Conservation (phyloP, 495 filamentous ascomycete genomes). For the Daldinia concentrica region DNA sequence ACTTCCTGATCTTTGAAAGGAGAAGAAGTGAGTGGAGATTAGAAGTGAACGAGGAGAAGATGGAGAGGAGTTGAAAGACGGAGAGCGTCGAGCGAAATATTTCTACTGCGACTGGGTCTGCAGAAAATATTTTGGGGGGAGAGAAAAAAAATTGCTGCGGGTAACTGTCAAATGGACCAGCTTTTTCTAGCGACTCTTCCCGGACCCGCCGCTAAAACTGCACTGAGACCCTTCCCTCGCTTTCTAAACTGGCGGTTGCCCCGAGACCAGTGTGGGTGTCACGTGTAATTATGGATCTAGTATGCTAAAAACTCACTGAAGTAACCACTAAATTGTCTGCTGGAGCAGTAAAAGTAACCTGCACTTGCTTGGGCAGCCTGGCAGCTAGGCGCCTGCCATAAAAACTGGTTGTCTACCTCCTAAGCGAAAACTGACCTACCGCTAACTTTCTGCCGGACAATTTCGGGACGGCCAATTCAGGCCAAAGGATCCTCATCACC, state of each 20-base stretch:
- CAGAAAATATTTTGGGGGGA: constrained; percentile 47
- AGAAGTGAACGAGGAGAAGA: constrained; percentile 47
- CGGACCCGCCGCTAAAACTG: constrained; percentile 45
- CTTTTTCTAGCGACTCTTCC: constrained; percentile 53
- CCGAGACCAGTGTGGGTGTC: constrained; percentile 39
- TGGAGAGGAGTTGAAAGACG: constrained; percentile 48
- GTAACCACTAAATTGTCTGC: constrained; percentile 9
- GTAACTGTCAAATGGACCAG: constrained; percentile 46
- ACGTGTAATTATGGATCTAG: constrained; percentile 36
- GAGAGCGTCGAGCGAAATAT: constrained; percentile 45
- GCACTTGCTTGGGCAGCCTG: constrained; percentile 6
- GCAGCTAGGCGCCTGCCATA: constrained; percentile 12
- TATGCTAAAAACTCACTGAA: constrained; percentile 11
- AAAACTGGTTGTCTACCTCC: not conserved
- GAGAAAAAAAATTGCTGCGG: constrained; percentile 57
- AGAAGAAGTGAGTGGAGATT: constrained; percentile 58
- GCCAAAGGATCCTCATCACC: constrained; percentile 22
- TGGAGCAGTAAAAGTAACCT: constrained; percentile 1
- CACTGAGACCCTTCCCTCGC: constrained; percentile 52
- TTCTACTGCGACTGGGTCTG: constrained; percentile 46
- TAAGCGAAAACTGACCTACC: constrained; percentile 6
- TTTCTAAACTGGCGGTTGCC: constrained; percentile 52
- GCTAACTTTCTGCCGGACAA: constrained; percentile 35
- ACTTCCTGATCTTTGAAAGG: constrained; percentile 55
- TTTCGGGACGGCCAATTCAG: constrained; percentile 40